phyloP scores from a whole-genome alignment of 352 stramenopile genomes.

The Phytophthora podocarpi region DNA sequence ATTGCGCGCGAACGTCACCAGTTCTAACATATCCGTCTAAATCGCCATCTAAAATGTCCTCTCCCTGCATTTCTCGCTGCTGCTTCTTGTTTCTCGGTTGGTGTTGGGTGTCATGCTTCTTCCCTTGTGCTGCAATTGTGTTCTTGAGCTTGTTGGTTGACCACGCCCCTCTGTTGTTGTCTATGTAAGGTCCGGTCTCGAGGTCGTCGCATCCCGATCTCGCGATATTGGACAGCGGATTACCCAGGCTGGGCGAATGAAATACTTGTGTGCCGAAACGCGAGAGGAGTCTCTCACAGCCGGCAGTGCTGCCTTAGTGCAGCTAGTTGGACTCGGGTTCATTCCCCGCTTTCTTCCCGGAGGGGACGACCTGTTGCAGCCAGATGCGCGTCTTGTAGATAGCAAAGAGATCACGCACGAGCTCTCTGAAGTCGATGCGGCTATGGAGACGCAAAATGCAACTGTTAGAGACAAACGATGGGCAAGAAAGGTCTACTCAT shows the following conservation, averaged over 20 bases:
- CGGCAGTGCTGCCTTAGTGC: constrained; percentile 1
- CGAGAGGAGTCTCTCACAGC: constrained; percentile 13
- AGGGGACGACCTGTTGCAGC: constrained; percentile 95
- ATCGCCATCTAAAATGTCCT: constrained; percentile 50
- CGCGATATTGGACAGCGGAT: constrained; percentile 20
- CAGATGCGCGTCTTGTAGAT: constrained; percentile 99
- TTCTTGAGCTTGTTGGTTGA: constrained; percentile 10
- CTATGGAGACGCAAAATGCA: constrained; percentile 29
- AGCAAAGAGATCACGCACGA: constrained; percentile 97
- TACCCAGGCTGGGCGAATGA: constrained; percentile 22
- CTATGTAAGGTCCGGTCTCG: constrained; percentile 32
- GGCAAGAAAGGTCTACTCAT: background rate
- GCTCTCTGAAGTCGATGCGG: constrained; percentile 97
- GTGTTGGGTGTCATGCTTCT: constrained; percentile 7
- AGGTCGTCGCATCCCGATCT: constrained; percentile 36
- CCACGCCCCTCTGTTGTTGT: constrained; percentile 25
- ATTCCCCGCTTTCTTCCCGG: constrained; percentile 67
- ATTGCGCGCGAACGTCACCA: constrained; percentile 50
- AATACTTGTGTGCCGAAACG: constrained; percentile 16
- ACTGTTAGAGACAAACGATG: constrained; percentile 1
- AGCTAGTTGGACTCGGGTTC: constrained; percentile 65
- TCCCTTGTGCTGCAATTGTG: constrained; percentile 14
- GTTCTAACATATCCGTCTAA: constrained; percentile 60
- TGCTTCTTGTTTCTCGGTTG: constrained; percentile 31
- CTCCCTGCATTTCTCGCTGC: constrained; percentile 33